Base-by-base conservation (phyloP, 2,329 filamentous ascomycete species). In the Cladophialophora chaetospira region DNA sequence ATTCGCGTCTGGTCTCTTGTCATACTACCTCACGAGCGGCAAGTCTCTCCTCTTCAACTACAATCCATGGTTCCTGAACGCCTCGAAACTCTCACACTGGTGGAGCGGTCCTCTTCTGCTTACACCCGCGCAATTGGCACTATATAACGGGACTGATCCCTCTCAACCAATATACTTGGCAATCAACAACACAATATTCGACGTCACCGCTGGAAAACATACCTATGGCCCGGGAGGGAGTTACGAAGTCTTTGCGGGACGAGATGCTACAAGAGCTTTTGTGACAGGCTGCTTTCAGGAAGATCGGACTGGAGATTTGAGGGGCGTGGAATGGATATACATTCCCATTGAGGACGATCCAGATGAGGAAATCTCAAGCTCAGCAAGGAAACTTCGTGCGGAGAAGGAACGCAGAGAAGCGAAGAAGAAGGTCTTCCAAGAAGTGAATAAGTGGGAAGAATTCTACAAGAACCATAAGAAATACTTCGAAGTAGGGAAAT, bases 251-350 rank as follows among this genome's bases (percentile, higher is more conserved):
- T 96, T 99, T 72, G 84, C 91, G 0, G 94, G 93, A 59, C 81
- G 82, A 61, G 94, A 99, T 73, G 92, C 93, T 29, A 85, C 88
- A 11, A 87, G 94, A 46, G 91, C 87, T 17, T 99, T 91, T 73
- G 86, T 99, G 8, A 97, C 94, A 2, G 91, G 90, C 15, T 99
- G 94, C 73, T 99, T 99, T 76, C 77, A 83, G 35, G 87, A 91
- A 62, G 94, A 99, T 77, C 79, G 86, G 28, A 94, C 87, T 1
- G 81, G 88, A 3, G 94, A 99, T 75, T 76, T 97, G 71, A 83
- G 89, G 60, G 94, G 94, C 43, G 87, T 90, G 3, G 94, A 97
- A 75, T 82, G 86, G 62, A 94, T 95, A 83, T 97, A 85, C 74
- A 72, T 87, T 1, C 83, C 84, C 0, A 70, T 93, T 6, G 80